phyloP scores from a whole-genome alignment of 768 basidiomycete genomes.

The Coprinopsis sp. region DNA sequence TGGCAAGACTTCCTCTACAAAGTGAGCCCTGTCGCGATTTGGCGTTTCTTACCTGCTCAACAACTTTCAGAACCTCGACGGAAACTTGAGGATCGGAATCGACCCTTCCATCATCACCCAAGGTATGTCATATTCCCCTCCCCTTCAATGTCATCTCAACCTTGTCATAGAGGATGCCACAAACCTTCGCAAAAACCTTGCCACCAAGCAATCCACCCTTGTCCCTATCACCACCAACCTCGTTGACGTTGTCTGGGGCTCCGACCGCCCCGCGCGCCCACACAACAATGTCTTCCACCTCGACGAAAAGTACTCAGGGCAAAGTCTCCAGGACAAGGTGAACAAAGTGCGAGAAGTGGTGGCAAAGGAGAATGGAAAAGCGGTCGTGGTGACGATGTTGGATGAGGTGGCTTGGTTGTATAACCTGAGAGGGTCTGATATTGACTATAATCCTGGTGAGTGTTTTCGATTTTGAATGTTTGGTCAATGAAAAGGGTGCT shows the following conservation, averaged over 20 bases:
- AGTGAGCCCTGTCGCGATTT: conserved; percentile 33
- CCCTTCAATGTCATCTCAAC: conserved; percentile 1
- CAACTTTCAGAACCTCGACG: conserved; percentile 48
- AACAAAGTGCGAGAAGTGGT: conserved; percentile 60
- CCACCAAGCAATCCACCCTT: conserved; percentile 50
- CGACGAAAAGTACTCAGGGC: conserved; percentile 71
- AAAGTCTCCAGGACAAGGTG: conserved; percentile 57
- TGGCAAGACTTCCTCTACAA: conserved; percentile 87
- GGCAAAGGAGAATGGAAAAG: conserved; percentile 57
- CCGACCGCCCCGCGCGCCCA: conserved; percentile 64
- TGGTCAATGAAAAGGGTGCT: conserved; percentile 3
- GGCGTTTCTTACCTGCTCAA: neutral
- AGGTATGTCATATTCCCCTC: conserved; percentile 32
- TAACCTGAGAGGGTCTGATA: conserved; percentile 89
- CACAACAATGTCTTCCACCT: conserved; percentile 63
- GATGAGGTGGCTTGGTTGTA: conserved; percentile 96
- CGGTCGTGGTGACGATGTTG: conserved; percentile 78
- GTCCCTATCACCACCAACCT: conserved; percentile 68
- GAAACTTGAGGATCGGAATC: conserved; percentile 66
- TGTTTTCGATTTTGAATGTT: neutral
- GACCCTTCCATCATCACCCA: conserved; percentile 75
- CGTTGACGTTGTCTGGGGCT: conserved; percentile 73
- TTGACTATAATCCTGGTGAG: conserved; percentile 71
- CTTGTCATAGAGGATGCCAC: conserved; percentile 56
- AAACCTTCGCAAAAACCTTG: conserved; percentile 52